Base-by-base conservation (phyloP, 768 basidiomycete genomes). In the Pilatotrama ljubarskyi region DNA sequence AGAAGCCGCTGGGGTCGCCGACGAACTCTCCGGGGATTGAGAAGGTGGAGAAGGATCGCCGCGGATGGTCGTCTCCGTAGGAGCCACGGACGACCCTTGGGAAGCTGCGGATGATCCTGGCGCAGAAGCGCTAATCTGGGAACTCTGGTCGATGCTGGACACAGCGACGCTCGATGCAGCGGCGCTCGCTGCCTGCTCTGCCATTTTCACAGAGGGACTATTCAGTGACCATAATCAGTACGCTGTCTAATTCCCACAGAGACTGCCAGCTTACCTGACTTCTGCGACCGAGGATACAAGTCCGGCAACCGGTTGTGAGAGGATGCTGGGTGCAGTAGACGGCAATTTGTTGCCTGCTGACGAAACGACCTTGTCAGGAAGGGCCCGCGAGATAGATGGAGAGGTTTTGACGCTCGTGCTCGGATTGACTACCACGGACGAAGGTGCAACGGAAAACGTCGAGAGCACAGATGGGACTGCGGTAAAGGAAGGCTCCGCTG, bases 51-150 rank as follows among this genome's bases (percentile, higher is more conserved):
- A 37, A 5, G 58, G 58, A 5, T 52, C 58, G n/a, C 48, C 25
- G 18, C 46, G 42, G 11, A 17, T 37, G 40, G 35, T 36, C 25
- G 47, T 55, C 41, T 42, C 46, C 14, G 59, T 22, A 15, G 42
- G 22, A 2, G 50, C 15, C 1, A 65, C 65, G 9, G 71, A 43
- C 35, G 51, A 37, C 22, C 18, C 40, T 38, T 57, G 40, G 32
- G 55, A 37, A 44, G 53, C 35, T 32, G 32, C 35, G 40, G 53
- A 48, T 15, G 62, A 44, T 35, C 50, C 42, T 15, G 54, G 36
- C 6, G 43, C 40, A 26, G 50, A 49, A 18, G 44, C 38, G 41
- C 37, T 49, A n/a, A 46, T 14, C 18, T 46, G 29, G 5, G 58
- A 42, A 14, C 47, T 57, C 4, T 7, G 26, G n/a, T 37, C 53